These are phyloP conservation scores for Pseudocercospora crystallina DNA, from an alignment of 2,329 filamentous ascomycete species.

Conservation along the genomic window DNA sequence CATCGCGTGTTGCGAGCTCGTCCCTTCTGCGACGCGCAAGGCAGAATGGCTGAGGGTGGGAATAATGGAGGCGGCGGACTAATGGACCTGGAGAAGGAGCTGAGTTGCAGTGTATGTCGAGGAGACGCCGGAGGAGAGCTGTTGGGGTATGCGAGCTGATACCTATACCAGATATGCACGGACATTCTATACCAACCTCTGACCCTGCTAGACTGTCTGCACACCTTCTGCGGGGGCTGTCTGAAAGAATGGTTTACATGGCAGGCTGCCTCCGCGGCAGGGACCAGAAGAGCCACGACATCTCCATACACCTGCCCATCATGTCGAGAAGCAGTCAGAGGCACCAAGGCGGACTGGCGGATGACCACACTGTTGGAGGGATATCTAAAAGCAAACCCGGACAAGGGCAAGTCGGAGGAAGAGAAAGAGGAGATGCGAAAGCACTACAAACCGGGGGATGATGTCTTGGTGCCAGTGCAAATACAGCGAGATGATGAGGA, in stretches of 20 bases:
- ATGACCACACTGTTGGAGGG: constrained; percentile 89
- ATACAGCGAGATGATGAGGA: constrained; percentile 54
- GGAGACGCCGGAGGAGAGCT: not conserved
- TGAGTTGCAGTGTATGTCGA: constrained; percentile 86
- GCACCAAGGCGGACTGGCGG: constrained; percentile 85
- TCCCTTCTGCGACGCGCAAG: not conserved
- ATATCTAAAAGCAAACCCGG: constrained; percentile 77
- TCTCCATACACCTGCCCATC: constrained; percentile 83
- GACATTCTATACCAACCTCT: constrained; percentile 57
- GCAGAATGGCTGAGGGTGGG: constrained; percentile 11
- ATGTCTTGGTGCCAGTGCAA: constrained; percentile 66
- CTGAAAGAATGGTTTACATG: constrained; percentile 93
- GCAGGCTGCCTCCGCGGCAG: constrained; percentile 63
- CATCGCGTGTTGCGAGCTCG: too few species aligned
- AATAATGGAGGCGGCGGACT: constrained; percentile 16
- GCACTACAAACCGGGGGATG: constrained; percentile 79
- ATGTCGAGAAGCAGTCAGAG: constrained; percentile 82
- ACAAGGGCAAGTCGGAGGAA: constrained; percentile 64
- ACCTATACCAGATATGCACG: constrained; percentile 80
- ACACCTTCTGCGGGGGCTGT: constrained; percentile 90
- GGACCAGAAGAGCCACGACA: constrained; percentile 33
- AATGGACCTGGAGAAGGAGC: constrained; percentile 80
- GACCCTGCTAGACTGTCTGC: constrained; percentile 41
- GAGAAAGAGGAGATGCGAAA: constrained; percentile 75
- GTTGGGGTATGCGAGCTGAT: constrained; percentile 11